Base-by-base conservation (phyloP, 371 early-diverging fungal genomes). In the Mucor indicus region DNA sequence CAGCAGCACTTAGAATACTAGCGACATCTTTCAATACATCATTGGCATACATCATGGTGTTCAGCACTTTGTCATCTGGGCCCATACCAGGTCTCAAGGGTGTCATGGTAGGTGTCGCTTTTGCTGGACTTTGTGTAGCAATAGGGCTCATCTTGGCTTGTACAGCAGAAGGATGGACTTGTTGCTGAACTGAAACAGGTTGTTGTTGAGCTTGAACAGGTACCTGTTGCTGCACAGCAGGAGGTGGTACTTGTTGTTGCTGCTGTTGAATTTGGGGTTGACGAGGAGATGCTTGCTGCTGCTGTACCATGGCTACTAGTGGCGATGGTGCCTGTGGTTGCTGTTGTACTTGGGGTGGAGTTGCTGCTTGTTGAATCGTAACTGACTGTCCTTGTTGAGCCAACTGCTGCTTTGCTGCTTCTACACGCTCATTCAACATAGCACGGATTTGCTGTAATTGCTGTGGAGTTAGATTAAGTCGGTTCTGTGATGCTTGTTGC, bases 11-110 rank as follows among this genome's bases (percentile, higher is more conserved):
- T 32, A 72, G 37, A 11, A 67, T 53, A 9, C 49, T 27, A 4
- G 59, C 62, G 8, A 72, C 59, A 21, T 68, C 69, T 25, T 66
- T 72, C 15, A 68, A 30, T 0, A 68, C 69, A 49, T 72, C 68
- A 5, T 55, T 71, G 30, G 57, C 57, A 50, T 53, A 71, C 23
- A 55, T 27, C 55, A 55, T 62, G 1, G 61, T 38, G 37, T 70
- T 70, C 4, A 47, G 43, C 0, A 70, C 48, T 41, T 63, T 63
- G 23, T 62, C 60, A 30, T 64, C 64, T 2, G 64, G 50, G 20
- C 58, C 63, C 58, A 70, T 59, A 3, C 71, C 71, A 7, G 72
- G 69, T 12, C 64, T 48, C 19, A 50, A 10, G 11, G 59, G 12
- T 15, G 30, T 38, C 19, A 47, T 37, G 21, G 32, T 2, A 44